A percentile compares a stretch with the other conserved stretches of the same genome.
Conservation (phyloP, 768 basidiomycete genomes). For the Mycena epipterygia region DNA sequence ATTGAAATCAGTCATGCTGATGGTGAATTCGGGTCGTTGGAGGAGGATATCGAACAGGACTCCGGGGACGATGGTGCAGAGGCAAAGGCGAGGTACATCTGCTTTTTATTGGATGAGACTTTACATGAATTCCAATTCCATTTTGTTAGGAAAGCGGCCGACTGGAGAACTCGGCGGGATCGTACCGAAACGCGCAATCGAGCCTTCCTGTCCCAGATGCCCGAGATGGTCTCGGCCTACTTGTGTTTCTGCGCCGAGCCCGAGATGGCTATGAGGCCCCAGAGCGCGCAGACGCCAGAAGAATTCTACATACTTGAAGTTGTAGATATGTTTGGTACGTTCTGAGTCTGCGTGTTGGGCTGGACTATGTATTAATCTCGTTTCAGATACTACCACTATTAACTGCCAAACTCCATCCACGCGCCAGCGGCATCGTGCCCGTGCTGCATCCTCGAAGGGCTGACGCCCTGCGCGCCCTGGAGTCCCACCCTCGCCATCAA, state of each 20-base stretch:
- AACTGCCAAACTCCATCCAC: not conserved
- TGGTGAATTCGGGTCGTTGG: too few species aligned
- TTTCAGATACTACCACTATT: not conserved
- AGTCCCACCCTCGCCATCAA: conserved; percentile 18
- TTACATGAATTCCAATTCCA: too few species aligned
- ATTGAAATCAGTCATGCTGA: not conserved
- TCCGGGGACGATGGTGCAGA: not conserved
- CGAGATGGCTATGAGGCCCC: not conserved
- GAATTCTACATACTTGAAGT: not conserved
- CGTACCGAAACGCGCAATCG: not conserved
- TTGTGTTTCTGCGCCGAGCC: not conserved
- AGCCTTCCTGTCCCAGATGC: not conserved
- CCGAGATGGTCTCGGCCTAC: not conserved
- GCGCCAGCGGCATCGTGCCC: not conserved
- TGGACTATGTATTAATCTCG: not conserved
- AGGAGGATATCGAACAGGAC: not conserved
- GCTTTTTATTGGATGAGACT: too few species aligned
- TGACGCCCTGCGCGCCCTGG: conserved; percentile 25
- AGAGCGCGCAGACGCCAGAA: not conserved
- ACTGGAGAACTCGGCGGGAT: not conserved
- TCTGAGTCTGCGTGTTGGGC: not conserved
- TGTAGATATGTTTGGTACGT: not conserved
- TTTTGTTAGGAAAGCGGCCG: not conserved
- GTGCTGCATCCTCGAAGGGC: conserved; percentile 16
- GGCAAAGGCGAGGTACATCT: not conserved